Evolutionary conservation across 1,284 basidiomycete genomes (phyloP).

Genomic region (Somion occarium): DNA sequence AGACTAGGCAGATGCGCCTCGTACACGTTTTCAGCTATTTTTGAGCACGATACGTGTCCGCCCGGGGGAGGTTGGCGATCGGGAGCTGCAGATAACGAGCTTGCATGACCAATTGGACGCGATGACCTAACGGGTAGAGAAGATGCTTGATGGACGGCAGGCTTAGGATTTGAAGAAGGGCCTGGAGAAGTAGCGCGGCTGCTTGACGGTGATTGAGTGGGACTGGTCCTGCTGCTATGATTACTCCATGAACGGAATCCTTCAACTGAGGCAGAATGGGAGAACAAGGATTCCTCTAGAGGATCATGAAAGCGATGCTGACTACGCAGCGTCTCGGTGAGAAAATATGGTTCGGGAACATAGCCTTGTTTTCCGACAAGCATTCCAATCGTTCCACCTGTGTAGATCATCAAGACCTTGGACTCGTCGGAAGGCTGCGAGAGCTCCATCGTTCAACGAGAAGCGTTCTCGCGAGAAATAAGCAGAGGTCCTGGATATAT

Average conservation of each 20-base stretch:
- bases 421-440: constrained; percentile 60
- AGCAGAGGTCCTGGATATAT: neutral
- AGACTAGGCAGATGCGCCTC: constrained; percentile 69
- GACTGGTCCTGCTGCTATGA: constrained; percentile 48
- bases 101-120: constrained; percentile 55
- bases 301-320: constrained; percentile 87
- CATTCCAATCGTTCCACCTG: constrained; percentile 87
- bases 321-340: constrained; percentile 76
- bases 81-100: constrained; percentile 31
- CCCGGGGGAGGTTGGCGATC: constrained; percentile 14
- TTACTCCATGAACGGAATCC: constrained; percentile 69
- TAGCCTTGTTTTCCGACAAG: constrained; percentile 77
- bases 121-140: constrained; percentile 68
- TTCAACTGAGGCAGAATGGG: constrained; percentile 66
- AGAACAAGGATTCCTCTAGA: constrained; percentile 73
- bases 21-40: constrained; percentile 55
- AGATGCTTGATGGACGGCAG: constrained; percentile 31
- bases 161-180: constrained; percentile 14
- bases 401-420: constrained; percentile 79
- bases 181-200: constrained; percentile 19
- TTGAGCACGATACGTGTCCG: constrained; percentile 40
- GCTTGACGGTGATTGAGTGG: constrained; percentile 6
- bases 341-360: constrained; percentile 83
- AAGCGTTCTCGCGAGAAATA: neutral
- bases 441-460: constrained; percentile 36